Evolutionary conservation across 495 filamentous ascomycete genomes (phyloP), one percentile per base, ranked within the genome.

Genomic region (Penicillium malachiteum): DNA sequence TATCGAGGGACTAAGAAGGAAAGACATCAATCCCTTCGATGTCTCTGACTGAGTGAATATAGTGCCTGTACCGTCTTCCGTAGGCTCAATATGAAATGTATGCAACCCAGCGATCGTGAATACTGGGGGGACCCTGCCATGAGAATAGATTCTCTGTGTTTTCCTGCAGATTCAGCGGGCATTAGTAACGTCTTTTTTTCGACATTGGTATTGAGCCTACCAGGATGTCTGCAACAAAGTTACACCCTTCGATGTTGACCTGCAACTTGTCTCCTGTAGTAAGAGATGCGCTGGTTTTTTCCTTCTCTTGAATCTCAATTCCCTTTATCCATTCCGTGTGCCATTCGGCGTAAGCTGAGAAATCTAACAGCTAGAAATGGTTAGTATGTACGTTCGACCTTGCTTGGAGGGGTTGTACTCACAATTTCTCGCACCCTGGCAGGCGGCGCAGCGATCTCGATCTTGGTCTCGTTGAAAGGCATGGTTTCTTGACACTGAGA

Each of bases 91-190:
- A 31, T 51, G 59, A 41, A 69, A 69, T 34, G 55, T 47, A 44
- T 67, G 64, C 14, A 58, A 44, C 5, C 66, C 64, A 17, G 64
- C 50, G 35, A 69, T 52, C 13, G 64, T 66, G 41, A 64, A 62
- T 16, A 69, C 66, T 3, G 64, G 64, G 13, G n/a, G 66, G 66
- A 9, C 66, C 66, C 32, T 69, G 66, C 66, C 66, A 69, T 13
- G 56, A 62, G 52, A 69, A 63, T 17, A 62, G 41, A 21, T 17
- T 54, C 40, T 69, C 64, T 3, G 51, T 52, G 31, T 69, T 69
- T 32, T 61, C 56, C 66, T 68, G 14, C 32, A 42, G 2, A 26
- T 18, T 12, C 16, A 26, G 13, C 9, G 3, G 11, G 3, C 5
- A 14, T 44, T 54, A 3, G 3, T 42, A 42, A 14, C 41, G 14